phyloP scores from a whole-genome alignment of 768 basidiomycete species.

The Jaapia argillacea region DNA sequence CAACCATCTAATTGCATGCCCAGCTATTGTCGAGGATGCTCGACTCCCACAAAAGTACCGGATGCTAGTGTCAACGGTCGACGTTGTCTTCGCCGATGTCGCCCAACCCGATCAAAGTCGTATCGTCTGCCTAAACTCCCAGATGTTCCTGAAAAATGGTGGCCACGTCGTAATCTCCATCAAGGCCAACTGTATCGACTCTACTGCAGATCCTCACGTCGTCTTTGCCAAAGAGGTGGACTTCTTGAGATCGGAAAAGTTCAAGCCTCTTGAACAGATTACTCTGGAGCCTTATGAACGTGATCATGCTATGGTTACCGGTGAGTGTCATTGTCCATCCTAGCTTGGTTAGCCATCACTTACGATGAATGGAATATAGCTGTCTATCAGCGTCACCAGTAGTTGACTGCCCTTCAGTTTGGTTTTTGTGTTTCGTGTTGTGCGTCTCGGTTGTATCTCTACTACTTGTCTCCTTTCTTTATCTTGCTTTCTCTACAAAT shows the following conservation, averaged over 20 bases:
- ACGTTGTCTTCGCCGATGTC: slow-evolving; percentile 96
- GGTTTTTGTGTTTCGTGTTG: no score
- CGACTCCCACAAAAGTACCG: slow-evolving; percentile 95
- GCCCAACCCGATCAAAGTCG: slow-evolving; percentile 99
- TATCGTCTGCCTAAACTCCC: slow-evolving; percentile 88
- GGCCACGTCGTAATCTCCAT: slow-evolving; percentile 95
- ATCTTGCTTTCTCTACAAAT: no score
- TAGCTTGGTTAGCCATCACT: slow-evolving; percentile 1
- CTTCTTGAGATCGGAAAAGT: slow-evolving; percentile 59
- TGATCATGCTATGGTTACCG: slow-evolving; percentile 86
- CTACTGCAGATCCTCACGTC: slow-evolving; percentile 81
- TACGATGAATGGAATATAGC: slow-evolving; percentile 18
- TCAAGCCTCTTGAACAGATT: slow-evolving; percentile 94
- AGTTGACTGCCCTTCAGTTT: slow-evolving; percentile 11
- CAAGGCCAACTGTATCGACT: slow-evolving; percentile 99
- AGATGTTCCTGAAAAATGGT: slow-evolving; percentile 90
- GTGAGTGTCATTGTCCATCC: slow-evolving; percentile 26
- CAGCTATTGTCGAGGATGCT: slow-evolving; percentile 96
- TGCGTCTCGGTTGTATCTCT: no score
- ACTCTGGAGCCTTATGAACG: slow-evolving; percentile 91
- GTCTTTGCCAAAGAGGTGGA: slow-evolving; percentile 88
- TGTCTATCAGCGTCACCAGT: slow-evolving; percentile 36
- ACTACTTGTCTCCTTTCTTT: no score
- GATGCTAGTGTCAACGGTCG: slow-evolving; percentile 91
- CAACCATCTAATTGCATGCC: no score